Base-by-base conservation (phyloP, 106 monocot genomes). In the Narthecium ossifragum region DNA sequence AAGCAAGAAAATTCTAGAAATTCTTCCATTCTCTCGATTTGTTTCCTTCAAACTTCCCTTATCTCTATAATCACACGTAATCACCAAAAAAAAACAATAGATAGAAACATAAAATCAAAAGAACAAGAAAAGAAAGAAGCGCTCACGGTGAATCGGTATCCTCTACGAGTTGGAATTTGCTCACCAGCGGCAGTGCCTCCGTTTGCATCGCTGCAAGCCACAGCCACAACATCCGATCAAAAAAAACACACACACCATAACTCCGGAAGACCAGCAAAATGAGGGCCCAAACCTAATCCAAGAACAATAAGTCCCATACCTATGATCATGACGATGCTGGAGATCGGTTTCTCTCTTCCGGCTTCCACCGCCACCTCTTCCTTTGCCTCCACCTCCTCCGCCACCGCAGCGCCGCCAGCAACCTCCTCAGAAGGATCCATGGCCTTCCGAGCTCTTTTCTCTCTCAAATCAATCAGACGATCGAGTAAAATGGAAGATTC, bases 141-240 rank as follows among this genome's bases (percentile, higher is more conserved):
- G 67, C 83, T 83, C 53, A 94, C 94, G 67, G 46, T 55, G 79
- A 74, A 46, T 86, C 63, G 46, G 70, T 20, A 46, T 82, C 89
- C 51, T 94, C 80, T 1, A 50, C 33, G 17, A 94, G 90, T 63
- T 80, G 55, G 75, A 94, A 90, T 55, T 73, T 80, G 78, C 31
- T 70, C 4, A 94, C 83, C 28, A 94, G 69, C 0, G 94, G 94
- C 12, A 80, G 63, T 23, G 94, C 94, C 65, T 94, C 94, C 70
- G 94, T 81, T 74, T 94, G 83, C 94, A 94, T 94, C 37, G 94
- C 94, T 94, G 60, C 31, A 17, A 46, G 34, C 17, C 28, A 11
- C 33, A 53, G 18, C 33, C 21, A 31, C n/a, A 18, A 14, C 30
- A 17, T 30, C 51, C 29, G 28, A 34, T 25, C 55, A 28, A 24